Evolutionary conservation across 495 filamentous ascomycete genomes (phyloP).

Genomic region (Hypoxylon subgilvum): DNA sequence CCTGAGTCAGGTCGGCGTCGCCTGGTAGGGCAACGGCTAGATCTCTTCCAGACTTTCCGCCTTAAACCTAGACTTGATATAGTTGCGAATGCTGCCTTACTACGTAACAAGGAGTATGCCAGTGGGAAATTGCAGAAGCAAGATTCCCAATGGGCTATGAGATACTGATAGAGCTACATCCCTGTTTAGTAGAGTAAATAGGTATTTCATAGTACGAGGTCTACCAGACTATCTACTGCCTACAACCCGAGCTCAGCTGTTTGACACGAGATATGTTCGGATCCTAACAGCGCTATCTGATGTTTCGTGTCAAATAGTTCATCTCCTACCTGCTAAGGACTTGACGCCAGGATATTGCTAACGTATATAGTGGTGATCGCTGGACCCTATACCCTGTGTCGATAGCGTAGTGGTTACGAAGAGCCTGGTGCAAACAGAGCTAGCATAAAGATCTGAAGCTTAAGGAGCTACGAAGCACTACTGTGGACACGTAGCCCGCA

Average conservation of each 20-base stretch:
- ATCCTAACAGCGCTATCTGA: no score
- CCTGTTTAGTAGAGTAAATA: no score
- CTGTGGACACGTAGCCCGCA: conserved; percentile 14
- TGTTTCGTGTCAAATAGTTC: no score
- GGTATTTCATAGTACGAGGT: neutral
- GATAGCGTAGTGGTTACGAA: conserved; percentile 20
- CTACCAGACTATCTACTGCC: no score
- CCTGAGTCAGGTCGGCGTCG: conserved; percentile 18
- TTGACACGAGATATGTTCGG: no score
- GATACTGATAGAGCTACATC: no score
- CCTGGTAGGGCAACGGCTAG: neutral
- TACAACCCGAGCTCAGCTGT: no score
- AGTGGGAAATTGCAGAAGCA: no score
- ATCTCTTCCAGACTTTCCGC: conserved; percentile 2
- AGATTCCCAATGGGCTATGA: no score
- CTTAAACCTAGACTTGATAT: conserved; percentile 6
- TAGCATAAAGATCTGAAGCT: neutral
- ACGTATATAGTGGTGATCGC: neutral
- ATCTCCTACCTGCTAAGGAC: conserved; percentile 3
- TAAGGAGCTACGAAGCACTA: neutral
- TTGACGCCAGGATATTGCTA: conserved; percentile 9
- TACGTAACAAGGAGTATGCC: no score
- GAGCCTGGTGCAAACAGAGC: neutral
- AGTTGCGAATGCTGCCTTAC: no score
- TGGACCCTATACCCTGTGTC: neutral